Base-by-base conservation (phyloP, 148 eudicot species). In the Beta vulgaris region DNA sequence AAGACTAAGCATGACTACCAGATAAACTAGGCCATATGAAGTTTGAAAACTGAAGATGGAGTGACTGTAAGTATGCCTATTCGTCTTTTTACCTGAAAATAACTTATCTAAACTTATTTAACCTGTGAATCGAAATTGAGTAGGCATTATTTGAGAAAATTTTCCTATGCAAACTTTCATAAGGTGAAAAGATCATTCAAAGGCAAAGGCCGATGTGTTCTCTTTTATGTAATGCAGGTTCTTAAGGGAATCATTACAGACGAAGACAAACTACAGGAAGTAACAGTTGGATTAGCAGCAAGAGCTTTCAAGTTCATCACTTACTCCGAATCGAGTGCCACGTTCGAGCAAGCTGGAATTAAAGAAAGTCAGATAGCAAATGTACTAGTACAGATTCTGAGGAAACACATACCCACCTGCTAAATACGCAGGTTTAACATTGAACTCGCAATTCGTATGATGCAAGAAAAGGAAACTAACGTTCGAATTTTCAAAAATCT, bases 361-460 rank as follows among this genome's bases (percentile, higher is more conserved):
- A 77, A 64, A 73, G 90, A 86, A 75, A 72, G 80, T 0, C 84
- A 85, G 43, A 68, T 95, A 70, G 96, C 93, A 49, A 48, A 69
- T 35, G 78, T 75, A n/a, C 80, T 95, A 12, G 84, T 89, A 37
- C 75, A 83, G 48, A 90, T 89, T 54, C 84, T 95, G 49, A 88
- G 67, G 68, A 89, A 85, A 39, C 76, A 87, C 73, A 23, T 36
- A 88, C 66, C 99, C 99, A 23, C 74, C 81, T 4, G 79, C 77
- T 31, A 84, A 76, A 86, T 92, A 62, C 88, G 99, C 75, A 84
- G 97, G 79, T 92, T 86, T 68, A 84, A 82, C n/a, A 85, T 95
- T 80, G 99, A 92, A 80, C 85, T 95, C 72, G 89, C 91, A 23
- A 89, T 88, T 15, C 84, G 91, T 93, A 88, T 92, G 96, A 90